Conservation (phyloP, 192 early-diverging fungal genomes). For the Mortierella antarctica region DNA sequence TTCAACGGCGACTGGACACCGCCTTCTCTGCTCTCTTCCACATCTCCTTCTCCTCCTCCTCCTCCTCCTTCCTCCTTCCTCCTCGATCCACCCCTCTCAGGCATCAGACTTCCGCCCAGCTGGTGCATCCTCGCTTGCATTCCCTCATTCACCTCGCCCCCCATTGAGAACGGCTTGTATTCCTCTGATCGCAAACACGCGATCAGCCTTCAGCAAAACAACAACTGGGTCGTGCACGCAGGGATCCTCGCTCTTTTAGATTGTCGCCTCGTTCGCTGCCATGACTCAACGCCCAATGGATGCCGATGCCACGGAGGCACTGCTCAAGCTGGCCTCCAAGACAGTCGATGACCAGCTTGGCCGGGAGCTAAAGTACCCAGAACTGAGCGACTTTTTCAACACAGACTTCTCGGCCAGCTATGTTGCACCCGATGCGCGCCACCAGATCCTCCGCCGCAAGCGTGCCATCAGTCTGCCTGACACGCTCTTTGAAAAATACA, state of each 20-base stretch:
- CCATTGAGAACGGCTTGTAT: too few species aligned
- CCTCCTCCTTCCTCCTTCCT: background rate
- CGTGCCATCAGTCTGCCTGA: slow-evolving; percentile 77
- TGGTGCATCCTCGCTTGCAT: too few species aligned
- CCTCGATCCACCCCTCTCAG: background rate
- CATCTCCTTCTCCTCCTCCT: background rate
- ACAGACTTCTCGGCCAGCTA: slow-evolving; percentile 67
- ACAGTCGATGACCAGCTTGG: slow-evolving; percentile 54
- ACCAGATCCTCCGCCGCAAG: slow-evolving; percentile 69
- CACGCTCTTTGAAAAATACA: slow-evolving; percentile 82
- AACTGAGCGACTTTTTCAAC: slow-evolving; percentile 48
- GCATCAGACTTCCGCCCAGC: too few species aligned
- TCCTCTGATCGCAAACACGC: too few species aligned
- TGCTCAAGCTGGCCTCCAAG: slow-evolving; percentile 51
- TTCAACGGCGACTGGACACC: too few species aligned
- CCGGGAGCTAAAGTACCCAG: slow-evolving; percentile 56
- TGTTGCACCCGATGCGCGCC: slow-evolving; percentile 57
- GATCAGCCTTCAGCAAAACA: background rate
- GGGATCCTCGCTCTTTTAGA: background rate
- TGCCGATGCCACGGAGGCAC: slow-evolving; percentile 31
- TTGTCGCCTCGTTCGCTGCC: background rate
- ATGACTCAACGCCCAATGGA: slow-evolving; percentile 46
- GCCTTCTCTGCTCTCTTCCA: background rate
- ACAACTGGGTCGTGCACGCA: background rate
- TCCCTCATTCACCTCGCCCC: too few species aligned